Conservation (phyloP, 805 yeast genomes). For the Gaillardinia entomophila region DNA sequence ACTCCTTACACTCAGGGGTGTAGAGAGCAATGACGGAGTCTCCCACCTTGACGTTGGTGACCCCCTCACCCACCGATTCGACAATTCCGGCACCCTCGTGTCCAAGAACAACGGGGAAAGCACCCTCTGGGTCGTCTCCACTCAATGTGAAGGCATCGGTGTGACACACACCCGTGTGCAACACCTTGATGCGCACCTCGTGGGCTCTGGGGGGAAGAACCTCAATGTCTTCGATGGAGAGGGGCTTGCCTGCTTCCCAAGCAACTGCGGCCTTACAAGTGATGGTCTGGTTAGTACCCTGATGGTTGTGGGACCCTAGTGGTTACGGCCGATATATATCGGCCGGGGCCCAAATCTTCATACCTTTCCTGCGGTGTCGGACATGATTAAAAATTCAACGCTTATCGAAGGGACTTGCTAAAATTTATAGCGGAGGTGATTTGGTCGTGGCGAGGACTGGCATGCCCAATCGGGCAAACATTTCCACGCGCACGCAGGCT, state of each 20-base stretch:
- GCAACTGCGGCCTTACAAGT: constrained; percentile 96
- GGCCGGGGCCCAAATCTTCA: background rate
- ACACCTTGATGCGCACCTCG: constrained; percentile 89
- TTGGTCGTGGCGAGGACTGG: too few species aligned
- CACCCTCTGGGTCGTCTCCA: constrained; percentile 95
- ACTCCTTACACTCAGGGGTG: constrained; percentile 94
- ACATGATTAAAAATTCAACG: constrained; percentile 1
- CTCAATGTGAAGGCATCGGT: constrained; percentile 96
- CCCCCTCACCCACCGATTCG: constrained; percentile 93
- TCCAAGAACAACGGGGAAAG: constrained; percentile 88
- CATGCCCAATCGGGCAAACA: too few species aligned
- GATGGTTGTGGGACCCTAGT: background rate
- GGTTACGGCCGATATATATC: too few species aligned
- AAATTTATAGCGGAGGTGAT: too few species aligned
- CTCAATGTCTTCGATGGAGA: constrained; percentile 78
- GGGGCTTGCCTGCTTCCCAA: constrained; percentile 87
- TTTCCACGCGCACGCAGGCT: too few species aligned
- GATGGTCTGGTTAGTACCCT: constrained; percentile 41
- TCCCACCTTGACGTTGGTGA: constrained; percentile 82
- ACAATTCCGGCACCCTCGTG: constrained; percentile 99
- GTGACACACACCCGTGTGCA: constrained; percentile 93
- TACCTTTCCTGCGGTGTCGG: constrained; percentile 2
- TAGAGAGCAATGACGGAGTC: constrained; percentile 91
- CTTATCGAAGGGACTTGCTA: too few species aligned
- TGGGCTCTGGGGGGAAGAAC: constrained; percentile 95